phyloP scores from a whole-genome alignment of 352 stramenopile genomes.

The Aphanomyces invadans region DNA sequence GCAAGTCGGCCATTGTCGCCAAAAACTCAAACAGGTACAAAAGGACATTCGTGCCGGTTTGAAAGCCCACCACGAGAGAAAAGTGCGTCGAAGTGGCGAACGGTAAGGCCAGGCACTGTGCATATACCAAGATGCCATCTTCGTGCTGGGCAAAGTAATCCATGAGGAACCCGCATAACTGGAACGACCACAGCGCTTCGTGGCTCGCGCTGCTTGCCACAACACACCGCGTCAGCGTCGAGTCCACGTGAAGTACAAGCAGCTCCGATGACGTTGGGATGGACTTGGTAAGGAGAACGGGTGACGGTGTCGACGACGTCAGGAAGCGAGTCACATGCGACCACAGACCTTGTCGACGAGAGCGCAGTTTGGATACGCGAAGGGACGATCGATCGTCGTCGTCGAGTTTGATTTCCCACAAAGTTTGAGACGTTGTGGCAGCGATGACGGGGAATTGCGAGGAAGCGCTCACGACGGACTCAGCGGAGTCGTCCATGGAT shows the following conservation, averaged over 20 bases:
- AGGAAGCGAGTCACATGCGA: conserved; percentile 12
- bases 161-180: conserved; percentile 18
- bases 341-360: conserved; percentile 6
- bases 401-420: conserved; percentile 21
- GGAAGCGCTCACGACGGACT: background rate
- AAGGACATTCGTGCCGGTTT: conserved; percentile 12
- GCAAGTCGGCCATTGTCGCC: conserved; percentile 12
- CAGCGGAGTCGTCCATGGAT: background rate
- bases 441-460: background rate
- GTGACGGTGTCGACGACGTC: conserved; percentile 21
- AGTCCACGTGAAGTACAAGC: conserved; percentile 22
- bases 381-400: conserved; percentile 10
- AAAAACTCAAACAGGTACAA: conserved; percentile 24
- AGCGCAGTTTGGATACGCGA: background rate
- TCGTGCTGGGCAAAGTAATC: conserved; percentile 24
- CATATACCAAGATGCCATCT: conserved; percentile 15
- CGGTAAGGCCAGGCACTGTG: conserved; percentile 11
- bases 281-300: conserved; percentile 14
- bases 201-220: background rate
- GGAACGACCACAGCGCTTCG: conserved; percentile 16
- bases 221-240: conserved; percentile 5
- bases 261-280: conserved; percentile 12
- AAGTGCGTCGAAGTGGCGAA: conserved; percentile 1
- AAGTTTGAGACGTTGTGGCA: background rate
- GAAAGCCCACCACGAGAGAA: conserved; percentile 19